Base-by-base conservation (phyloP, 805 yeast genomes). In the Priceomyces melissophilus region DNA sequence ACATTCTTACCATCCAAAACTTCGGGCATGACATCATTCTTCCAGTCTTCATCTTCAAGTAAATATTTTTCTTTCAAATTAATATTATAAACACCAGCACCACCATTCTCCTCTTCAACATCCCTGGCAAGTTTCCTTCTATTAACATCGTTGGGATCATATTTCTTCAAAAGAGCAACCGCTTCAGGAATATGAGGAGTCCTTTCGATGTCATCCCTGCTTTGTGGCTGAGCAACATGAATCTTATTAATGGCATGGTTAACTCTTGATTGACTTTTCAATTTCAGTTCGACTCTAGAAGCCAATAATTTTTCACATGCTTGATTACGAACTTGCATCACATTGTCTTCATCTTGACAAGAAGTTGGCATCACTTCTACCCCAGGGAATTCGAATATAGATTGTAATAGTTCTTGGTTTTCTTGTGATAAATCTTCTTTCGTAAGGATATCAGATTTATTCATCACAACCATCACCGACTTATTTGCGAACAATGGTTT, bases 401-500 rank as follows among this genome's bases (percentile, higher is more conserved):
- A 68, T 55, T 82, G 65, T 56, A 93, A 67, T 50, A 89, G 69
- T 46, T 74, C 82, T 63, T 84, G 88, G 55, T 82, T 82, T 52
- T 80, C 89, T 47, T 74, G 77, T 52, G 78, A 86, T 52, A 93
- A 77, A 64, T 93, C 96, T 65, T 87, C 93, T 38, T 84, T 81
- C 52, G 77, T 77, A 61, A 90, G 79, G 50, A 93, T 86, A 73
- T 93, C 99, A 37, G 90, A 81, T 73, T 93, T 93, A 77, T 93
- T 93, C 69, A 93, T 79, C 49, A 93, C 97, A 53, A 93, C 91
- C 77, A 93, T 75, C 39, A 93, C 99, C 6, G 95, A 82, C 69
- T 93, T 93, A 75, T 93, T 93, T 52, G 97, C 96, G 58, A 93
- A 93, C 58, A 93, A 76, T 31, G 98, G 99, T 71, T 93, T 93